Conservation (phyloP, 768 basidiomycete species). For the Auriculariales sp. region DNA sequence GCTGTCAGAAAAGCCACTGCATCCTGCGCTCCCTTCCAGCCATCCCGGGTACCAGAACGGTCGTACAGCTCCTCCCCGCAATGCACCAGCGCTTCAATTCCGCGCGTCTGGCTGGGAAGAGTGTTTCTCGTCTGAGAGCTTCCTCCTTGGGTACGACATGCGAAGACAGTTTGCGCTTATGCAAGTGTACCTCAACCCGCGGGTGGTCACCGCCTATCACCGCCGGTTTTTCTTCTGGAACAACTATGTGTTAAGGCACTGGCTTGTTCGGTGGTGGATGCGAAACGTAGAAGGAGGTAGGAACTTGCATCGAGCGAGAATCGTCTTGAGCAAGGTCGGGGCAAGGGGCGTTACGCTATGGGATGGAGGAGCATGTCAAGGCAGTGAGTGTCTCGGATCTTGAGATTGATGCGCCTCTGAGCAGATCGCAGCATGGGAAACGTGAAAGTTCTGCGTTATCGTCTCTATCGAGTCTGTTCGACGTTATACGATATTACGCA, state of each 20-base stretch:
- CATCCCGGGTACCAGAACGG: constrained; percentile 17
- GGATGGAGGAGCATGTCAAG: constrained; percentile 22
- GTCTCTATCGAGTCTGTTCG: too few species aligned
- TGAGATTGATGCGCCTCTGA: too few species aligned
- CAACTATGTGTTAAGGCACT: constrained; percentile 21
- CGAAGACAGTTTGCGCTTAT: constrained; percentile 23
- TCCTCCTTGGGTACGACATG: constrained; percentile 27
- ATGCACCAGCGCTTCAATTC: constrained; percentile 19
- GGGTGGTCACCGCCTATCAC: constrained; percentile 23
- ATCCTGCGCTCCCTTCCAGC: constrained; percentile 15
- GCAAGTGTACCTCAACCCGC: constrained; percentile 24
- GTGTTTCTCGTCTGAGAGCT: constrained; percentile 26
- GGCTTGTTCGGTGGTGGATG: constrained; percentile 27
- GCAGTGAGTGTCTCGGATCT: too few species aligned
- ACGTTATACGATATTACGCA: too few species aligned
- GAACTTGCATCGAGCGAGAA: constrained; percentile 21
- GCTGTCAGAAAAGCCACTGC: background rate
- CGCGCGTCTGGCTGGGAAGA: constrained; percentile 14
- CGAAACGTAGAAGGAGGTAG: constrained; percentile 21
- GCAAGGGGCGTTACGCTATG: constrained; percentile 15
- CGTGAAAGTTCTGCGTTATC: too few species aligned
- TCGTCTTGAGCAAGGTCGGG: constrained; percentile 25
- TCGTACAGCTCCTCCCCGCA: constrained; percentile 13
- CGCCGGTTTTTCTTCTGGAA: constrained; percentile 15
- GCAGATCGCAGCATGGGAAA: too few species aligned